These are phyloP conservation scores for Micromonas pusilla DNA, from an alignment of 139 green algal genomes.

Conservation along the genomic window DNA sequence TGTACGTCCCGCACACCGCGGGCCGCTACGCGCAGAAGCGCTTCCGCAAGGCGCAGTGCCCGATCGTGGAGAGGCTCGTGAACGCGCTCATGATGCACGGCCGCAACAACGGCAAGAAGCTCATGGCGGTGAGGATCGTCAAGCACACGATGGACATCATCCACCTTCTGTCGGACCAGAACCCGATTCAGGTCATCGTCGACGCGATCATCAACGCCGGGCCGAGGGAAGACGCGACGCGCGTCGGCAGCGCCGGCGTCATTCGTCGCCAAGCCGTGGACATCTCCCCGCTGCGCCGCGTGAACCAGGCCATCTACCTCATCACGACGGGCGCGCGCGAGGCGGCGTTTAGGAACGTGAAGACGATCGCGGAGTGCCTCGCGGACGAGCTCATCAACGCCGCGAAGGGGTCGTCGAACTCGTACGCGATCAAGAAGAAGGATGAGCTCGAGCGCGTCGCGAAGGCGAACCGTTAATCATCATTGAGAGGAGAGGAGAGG, in stretches of 20 bases:
- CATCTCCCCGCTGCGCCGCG: conserved; percentile 95
- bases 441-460: conserved; percentile 98
- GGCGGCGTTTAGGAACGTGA: conserved; percentile 97
- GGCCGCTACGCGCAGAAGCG: conserved; percentile 96
- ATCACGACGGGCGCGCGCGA: conserved; percentile 92
- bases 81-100: conserved; percentile 98
- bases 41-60: conserved; percentile 98
- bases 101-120: conserved; percentile 99
- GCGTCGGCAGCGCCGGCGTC: conserved; percentile 93
- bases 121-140: conserved; percentile 95
- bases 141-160: conserved; percentile 98
- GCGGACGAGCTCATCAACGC: conserved; percentile 99
- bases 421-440: conserved; percentile 99
- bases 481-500: background rate
- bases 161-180: conserved; percentile 95
- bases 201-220: conserved; percentile 99
- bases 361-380: conserved; percentile 98
- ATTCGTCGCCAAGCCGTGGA: conserved; percentile 94
- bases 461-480: conserved; percentile 95
- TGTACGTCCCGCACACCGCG: conserved; percentile 93
- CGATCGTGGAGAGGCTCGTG: conserved; percentile 92
- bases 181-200: conserved; percentile 96
- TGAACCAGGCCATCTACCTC: conserved; percentile 96
- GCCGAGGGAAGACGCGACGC: conserved; percentile 95
- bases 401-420: conserved; percentile 97